These are phyloP conservation scores for Penicillium sp. DNA, from an alignment of 2,329 filamentous ascomycete genomes.

Conservation along the genomic window DNA sequence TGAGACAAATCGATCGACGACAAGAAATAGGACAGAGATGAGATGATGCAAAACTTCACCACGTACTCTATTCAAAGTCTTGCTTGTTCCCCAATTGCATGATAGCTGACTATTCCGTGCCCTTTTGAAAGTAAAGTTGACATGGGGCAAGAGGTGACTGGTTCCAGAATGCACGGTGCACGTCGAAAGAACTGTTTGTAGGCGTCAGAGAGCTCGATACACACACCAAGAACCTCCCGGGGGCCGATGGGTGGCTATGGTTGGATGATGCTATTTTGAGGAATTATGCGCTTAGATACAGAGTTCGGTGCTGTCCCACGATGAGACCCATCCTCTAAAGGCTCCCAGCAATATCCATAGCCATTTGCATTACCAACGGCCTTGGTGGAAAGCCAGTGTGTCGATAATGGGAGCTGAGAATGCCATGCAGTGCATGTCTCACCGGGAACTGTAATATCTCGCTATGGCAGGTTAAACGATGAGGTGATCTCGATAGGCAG, in stretches of 20 bases:
- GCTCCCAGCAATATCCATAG: conserved; percentile 25
- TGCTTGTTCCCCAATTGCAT: conserved; percentile 16
- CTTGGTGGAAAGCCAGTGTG: conserved; percentile 23
- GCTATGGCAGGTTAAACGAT: conserved; percentile 13
- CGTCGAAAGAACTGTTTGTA: conserved; percentile 23
- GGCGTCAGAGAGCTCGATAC: conserved; percentile 16
- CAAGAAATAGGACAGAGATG: background rate
- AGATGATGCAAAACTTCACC: conserved; percentile 7
- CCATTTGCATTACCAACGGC: conserved; percentile 25
- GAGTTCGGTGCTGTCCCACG: conserved; percentile 25
- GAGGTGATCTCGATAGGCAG: background rate
- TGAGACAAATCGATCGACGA: background rate
- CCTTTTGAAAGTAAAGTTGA: conserved; percentile 1
- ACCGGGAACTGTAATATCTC: conserved; percentile 27
- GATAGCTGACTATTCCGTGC: conserved; percentile 11
- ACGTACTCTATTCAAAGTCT: conserved; percentile 14
- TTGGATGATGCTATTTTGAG: conserved; percentile 28
- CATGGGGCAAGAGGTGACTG: conserved; percentile 7
- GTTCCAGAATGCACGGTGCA: conserved; percentile 27
- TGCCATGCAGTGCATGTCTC: conserved; percentile 30
- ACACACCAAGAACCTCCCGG: conserved; percentile 19
- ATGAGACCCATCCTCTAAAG: conserved; percentile 3
- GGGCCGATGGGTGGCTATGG: conserved; percentile 11
- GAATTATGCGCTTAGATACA: conserved; percentile 20
- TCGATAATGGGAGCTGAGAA: conserved; percentile 22